A percentile compares a stretch with the other conserved stretches of the same genome.
Evolutionary conservation across 2,329 filamentous ascomycete species (phyloP).

Genomic region (Davidsoniella eucalypti): DNA sequence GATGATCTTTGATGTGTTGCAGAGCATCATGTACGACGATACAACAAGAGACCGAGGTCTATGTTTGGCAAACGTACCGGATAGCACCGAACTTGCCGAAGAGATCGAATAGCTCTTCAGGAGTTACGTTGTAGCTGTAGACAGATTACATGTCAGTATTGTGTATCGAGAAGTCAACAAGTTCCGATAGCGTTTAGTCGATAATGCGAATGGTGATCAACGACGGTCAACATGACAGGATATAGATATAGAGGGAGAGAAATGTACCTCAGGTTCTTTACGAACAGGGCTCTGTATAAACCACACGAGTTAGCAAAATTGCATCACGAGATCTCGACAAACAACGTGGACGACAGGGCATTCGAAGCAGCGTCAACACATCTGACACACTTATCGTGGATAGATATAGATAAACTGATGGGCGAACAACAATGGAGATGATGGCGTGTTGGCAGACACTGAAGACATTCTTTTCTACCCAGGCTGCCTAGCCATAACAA

Average conservation of each 20-base stretch:
- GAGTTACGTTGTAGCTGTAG: slow-evolving; percentile 88
- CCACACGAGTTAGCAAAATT: slow-evolving; percentile 7
- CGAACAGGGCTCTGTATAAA: slow-evolving; percentile 78
- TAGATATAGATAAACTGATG: no score
- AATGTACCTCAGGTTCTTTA: slow-evolving; percentile 92
- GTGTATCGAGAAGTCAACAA: not conserved
- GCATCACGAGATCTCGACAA: not conserved
- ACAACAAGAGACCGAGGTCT: no score
- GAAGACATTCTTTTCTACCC: no score
- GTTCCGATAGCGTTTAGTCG: not conserved
- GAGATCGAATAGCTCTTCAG: slow-evolving; percentile 94
- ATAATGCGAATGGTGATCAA: not conserved
- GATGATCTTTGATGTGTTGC: no score
- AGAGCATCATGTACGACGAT: no score
- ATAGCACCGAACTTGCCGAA: slow-evolving; percentile 96
- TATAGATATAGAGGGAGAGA: not conserved
- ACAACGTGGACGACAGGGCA: not conserved
- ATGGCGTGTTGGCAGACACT: no score
- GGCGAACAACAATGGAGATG: no score
- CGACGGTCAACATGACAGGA: not conserved
- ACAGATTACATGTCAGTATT: not conserved
- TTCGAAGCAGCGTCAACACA: no score
- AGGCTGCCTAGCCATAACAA: no score
- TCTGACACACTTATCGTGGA: no score
- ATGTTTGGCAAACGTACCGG: slow-evolving; percentile 42